Evolutionary conservation across 805 yeast genomes (phyloP).

Genomic region (Torulaspora delbrueckii): DNA sequence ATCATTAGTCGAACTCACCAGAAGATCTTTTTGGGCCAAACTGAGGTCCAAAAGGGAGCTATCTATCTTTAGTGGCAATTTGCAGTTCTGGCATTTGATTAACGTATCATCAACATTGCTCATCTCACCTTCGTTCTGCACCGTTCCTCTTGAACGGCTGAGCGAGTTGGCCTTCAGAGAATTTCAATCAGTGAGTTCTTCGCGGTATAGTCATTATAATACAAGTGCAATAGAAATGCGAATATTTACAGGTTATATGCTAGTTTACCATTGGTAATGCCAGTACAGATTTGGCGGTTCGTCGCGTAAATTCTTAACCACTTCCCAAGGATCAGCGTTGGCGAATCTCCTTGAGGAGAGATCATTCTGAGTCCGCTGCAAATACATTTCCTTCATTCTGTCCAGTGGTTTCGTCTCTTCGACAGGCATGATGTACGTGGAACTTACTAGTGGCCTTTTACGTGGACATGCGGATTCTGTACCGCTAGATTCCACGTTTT

Average conservation of each 20-base stretch:
- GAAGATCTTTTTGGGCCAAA: slow-evolving; percentile 41
- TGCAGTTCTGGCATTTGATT: slow-evolving; percentile 44
- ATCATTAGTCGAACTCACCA: slow-evolving; percentile 29
- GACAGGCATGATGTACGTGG: slow-evolving; percentile 26
- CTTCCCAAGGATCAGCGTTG: slow-evolving; percentile 17
- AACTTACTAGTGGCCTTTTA: slow-evolving; percentile 26
- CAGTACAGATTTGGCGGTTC: slow-evolving; percentile 30
- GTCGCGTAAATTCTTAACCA: slow-evolving; percentile 15
- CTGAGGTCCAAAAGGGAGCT: slow-evolving; percentile 41
- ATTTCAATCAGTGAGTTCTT: neutral
- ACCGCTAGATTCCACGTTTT: slow-evolving; percentile 37
- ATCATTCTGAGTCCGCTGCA: slow-evolving; percentile 25
- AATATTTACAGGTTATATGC: slow-evolving; percentile 6
- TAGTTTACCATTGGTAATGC: slow-evolving; percentile 29
- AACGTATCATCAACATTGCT: slow-evolving; percentile 6
- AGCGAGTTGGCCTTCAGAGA: neutral
- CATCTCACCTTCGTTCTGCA: slow-evolving; percentile 1
- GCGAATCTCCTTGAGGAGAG: slow-evolving; percentile 19
- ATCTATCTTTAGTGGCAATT: slow-evolving; percentile 40
- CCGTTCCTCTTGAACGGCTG: neutral
- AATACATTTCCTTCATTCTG: slow-evolving; percentile 27
- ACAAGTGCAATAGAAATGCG: neutral
- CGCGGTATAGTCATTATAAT: neutral
- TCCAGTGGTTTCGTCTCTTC: slow-evolving; percentile 21
- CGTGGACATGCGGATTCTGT: slow-evolving; percentile 21